Conservation (phyloP, 192 early-diverging fungal genomes). For the Coemansia sp. region DNA sequence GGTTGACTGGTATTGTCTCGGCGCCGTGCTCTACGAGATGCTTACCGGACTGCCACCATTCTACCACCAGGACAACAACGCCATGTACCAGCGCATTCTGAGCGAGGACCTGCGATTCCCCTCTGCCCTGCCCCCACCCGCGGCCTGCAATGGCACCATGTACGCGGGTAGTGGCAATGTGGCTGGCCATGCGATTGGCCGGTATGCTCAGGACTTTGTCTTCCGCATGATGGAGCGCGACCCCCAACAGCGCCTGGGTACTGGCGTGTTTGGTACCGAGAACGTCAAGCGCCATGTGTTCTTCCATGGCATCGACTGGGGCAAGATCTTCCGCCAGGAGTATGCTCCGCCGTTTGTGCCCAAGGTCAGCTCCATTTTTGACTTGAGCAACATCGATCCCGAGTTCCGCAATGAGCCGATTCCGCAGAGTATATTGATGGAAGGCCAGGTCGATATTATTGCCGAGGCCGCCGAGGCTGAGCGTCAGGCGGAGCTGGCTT, state of each 20-base stretch:
- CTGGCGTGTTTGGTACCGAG: slow-evolving; percentile 57
- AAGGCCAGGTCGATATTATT: slow-evolving; percentile 43
- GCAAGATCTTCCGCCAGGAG: slow-evolving; percentile 59
- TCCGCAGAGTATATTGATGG: slow-evolving; percentile 39
- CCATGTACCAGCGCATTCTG: slow-evolving; percentile 49
- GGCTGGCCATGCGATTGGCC: slow-evolving; percentile 14
- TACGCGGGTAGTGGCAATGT: slow-evolving; percentile 22
- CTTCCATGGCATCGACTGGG: slow-evolving; percentile 66
- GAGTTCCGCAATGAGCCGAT: slow-evolving; percentile 55
- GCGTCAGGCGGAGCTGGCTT: slow-evolving; percentile 37
- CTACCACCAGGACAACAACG: slow-evolving; percentile 51
- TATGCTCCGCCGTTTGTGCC: slow-evolving; percentile 70
- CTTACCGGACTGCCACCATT: slow-evolving; percentile 67
- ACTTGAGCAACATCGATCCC: slow-evolving; percentile 54
- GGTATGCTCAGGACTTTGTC: slow-evolving; percentile 47
- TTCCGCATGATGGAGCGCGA: slow-evolving; percentile 63
- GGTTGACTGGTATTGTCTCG: slow-evolving; percentile 78
- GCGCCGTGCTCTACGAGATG: slow-evolving; percentile 71
- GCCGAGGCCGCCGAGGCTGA: slow-evolving; percentile 46
- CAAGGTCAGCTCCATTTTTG: slow-evolving; percentile 56
- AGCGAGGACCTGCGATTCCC: slow-evolving; percentile 47
- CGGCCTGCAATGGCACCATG: slow-evolving; percentile 29
- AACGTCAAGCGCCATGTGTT: slow-evolving; percentile 65
- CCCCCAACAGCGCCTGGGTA: slow-evolving; percentile 59
- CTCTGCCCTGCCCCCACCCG: slow-evolving; percentile 27